phyloP scores from a whole-genome alignment of 2,329 filamentous ascomycete species.

The Diatrype stigma region DNA sequence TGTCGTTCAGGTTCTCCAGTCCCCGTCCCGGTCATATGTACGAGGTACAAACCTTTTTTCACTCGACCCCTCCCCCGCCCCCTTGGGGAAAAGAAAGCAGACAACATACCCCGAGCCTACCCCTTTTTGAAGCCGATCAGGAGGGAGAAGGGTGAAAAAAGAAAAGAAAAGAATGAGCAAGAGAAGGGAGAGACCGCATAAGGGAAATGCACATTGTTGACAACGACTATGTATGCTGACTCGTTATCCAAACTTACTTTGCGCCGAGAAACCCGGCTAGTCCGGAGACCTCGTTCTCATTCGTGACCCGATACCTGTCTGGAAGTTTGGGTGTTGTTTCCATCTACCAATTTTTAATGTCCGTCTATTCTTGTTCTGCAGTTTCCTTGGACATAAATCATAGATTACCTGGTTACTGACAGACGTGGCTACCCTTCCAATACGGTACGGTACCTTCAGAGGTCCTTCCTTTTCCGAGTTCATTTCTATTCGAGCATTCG shows the following conservation, averaged over 20 bases:
- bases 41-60: neutral
- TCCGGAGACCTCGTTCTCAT: neutral
- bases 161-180: too few species aligned
- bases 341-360: neutral
- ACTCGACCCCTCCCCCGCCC: neutral
- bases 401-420: neutral
- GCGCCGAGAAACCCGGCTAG: neutral
- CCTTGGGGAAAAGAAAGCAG: neutral
- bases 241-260: neutral
- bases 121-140: neutral
- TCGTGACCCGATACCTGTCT: neutral
- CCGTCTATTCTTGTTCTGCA: neutral
- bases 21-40: neutral
- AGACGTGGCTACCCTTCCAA: neutral
- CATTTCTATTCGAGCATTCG: neutral
- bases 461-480: neutral
- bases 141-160: neutral
- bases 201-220: neutral
- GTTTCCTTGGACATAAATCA: neutral
- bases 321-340: too few species aligned
- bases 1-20: neutral
- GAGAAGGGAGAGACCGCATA: neutral
- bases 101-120: neutral
- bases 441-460: too few species aligned
- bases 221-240: neutral